phyloP scores from a whole-genome alignment of 108 stramenopile species.

The Conticribra guillardii region DNA sequence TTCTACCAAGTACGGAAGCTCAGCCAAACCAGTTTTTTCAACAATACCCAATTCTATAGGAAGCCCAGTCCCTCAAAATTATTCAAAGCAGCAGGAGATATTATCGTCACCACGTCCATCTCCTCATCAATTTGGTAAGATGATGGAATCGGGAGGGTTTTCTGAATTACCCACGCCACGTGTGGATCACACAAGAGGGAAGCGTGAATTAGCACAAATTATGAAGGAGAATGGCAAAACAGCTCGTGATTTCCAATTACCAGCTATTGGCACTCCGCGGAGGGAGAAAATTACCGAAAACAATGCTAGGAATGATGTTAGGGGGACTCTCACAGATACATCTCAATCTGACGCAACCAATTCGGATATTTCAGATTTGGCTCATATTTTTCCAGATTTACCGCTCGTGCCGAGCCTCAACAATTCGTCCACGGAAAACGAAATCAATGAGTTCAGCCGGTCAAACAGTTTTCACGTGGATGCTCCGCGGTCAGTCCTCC shows the following conservation, averaged over 20 bases:
- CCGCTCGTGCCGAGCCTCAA: slow-evolving; percentile 37
- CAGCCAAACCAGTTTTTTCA: neutral
- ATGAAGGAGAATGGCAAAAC: slow-evolving; percentile 6
- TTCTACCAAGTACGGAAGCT: neutral
- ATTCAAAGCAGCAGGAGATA: neutral
- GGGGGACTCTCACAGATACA: neutral
- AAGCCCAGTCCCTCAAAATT: neutral
- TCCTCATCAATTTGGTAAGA: slow-evolving; percentile 5
- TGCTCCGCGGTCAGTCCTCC: slow-evolving; percentile 41
- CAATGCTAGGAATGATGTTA: neutral
- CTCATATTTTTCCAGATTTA: neutral
- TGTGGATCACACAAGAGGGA: slow-evolving; percentile 37
- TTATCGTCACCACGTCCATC: slow-evolving; percentile 14
- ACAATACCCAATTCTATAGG: neutral
- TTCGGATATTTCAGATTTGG: neutral
- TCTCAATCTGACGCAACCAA: neutral
- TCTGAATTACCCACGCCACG: slow-evolving; percentile 48
- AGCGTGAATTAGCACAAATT: slow-evolving; percentile 20
- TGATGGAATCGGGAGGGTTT: slow-evolving; percentile 1
- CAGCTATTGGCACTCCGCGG: slow-evolving; percentile 2
- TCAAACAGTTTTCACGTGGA: slow-evolving; percentile 1
- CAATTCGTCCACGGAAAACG: neutral
- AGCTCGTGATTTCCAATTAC: slow-evolving; percentile 13
- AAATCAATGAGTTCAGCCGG: neutral
- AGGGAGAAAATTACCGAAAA: neutral